Conservation (phyloP, 2,329 filamentous ascomycete species). For the Apiospora aurea region DNA sequence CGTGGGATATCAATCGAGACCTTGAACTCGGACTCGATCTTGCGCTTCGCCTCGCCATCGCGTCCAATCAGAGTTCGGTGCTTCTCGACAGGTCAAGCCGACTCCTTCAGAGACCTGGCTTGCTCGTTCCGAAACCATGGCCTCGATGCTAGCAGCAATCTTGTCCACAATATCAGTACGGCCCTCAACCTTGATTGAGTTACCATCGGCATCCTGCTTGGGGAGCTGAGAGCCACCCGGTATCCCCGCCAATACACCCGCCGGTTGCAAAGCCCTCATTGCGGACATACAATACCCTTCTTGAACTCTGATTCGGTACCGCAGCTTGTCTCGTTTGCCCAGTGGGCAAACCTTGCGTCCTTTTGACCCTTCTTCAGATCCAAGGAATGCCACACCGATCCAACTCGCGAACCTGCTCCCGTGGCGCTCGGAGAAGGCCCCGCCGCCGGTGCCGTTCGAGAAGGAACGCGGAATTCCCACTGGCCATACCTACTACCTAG, state of each 20-base stretch:
- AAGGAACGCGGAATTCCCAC: constrained; percentile 53
- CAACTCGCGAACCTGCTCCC: too few species aligned
- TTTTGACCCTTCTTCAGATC: too few species aligned
- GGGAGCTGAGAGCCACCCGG: too few species aligned
- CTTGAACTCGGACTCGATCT: constrained; percentile 84
- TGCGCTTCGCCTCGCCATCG: constrained; percentile 84
- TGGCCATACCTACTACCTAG: too few species aligned
- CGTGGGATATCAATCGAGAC: constrained; percentile 91
- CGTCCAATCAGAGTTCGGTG: constrained; percentile 91
- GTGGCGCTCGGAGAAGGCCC: constrained; percentile 35
- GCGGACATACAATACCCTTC: constrained; percentile 70
- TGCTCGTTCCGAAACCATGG: constrained; percentile 82
- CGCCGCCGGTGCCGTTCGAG: constrained; percentile 55
- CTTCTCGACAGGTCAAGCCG: constrained; percentile 88
- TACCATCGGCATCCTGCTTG: constrained; percentile 76
- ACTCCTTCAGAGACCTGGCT: constrained; percentile 80
- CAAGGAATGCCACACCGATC: too few species aligned
- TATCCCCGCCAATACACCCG: constrained; percentile 63
- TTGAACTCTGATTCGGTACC: constrained; percentile 61
- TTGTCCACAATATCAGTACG: constrained; percentile 84
- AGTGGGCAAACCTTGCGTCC: constrained; percentile 40
- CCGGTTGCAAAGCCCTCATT: constrained; percentile 67
- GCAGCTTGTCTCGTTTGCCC: constrained; percentile 35
- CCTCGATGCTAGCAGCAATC: constrained; percentile 82
- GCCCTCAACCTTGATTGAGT: constrained; percentile 87